Base-by-base conservation (phyloP, 208 protist genomes). In the Blechomonas ayalai region DNA sequence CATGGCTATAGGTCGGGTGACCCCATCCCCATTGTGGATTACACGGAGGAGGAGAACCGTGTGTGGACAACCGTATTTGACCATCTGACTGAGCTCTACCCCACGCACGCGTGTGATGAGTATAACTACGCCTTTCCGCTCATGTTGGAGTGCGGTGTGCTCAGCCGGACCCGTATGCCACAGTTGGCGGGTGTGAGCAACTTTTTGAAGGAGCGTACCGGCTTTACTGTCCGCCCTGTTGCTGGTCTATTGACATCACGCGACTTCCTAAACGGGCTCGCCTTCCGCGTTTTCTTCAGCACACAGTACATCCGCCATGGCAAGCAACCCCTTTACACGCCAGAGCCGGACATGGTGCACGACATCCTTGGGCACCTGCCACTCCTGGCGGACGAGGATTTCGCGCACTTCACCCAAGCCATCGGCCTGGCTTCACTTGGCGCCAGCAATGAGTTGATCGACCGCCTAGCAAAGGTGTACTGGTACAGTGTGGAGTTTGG, bases 401-500 rank as follows among this genome's bases (percentile, higher is more conserved):
- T 98, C 66, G 96, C 96, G 22, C 77, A 92, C 18, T 98, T 98
- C 60, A 92, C 80, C 24, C 95, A 98, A 66, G 73, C 91, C n/a
- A 97, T 98, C 66, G 96, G 96, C n/a, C 60, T 98, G 23, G 92
- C 95, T n/a, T 97, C 91, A 9, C 73, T 98, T 36, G 96, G 96
- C 40, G 96, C 95, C 20, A 68, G 68, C 19, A 95, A 98, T 62
- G 94, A 79, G 34, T 81, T 97, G 39, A 91, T 98, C 23, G 67
- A 82, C 40, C 77, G 82, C 62, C 66, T 98, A 10, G 84, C 88
- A 20, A 95, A 89, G 34, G 56, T 82, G 18, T 98, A 97, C 64
- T 97, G 96, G 95, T 98, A 97, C 67, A 95, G 80, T 2, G 74
- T 98, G 9, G 96, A 98, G 75, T 98, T 97, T 73, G 96, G 96